Evolutionary conservation across 1,284 basidiomycete genomes (phyloP), one percentile per base, ranked within the genome.

Genomic region (Cryptococcus deneoformans): DNA sequence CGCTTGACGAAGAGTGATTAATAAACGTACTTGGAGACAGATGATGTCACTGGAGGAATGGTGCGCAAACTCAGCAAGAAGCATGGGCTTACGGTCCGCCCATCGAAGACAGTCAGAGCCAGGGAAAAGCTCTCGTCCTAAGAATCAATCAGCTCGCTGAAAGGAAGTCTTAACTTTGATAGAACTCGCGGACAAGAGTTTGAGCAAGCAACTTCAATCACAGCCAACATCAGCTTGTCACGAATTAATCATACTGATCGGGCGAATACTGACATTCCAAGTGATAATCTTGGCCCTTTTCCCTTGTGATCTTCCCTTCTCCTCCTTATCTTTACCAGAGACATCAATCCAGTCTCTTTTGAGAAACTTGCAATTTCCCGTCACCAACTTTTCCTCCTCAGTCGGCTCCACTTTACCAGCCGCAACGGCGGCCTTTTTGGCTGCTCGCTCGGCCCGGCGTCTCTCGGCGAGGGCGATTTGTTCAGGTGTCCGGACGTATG

Each of bases 71-170:
- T 94, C 92, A 49, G 81, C 80, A 62, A 85, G 82, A 10, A 91
- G 77, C 87, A 93, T 88, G 11, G 84, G 82, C 64, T 86, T 84
- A 60, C 92, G 81, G 70, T 88, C 84, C 24, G 69, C 70, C 52
- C 85, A 87, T 77, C 88, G 89, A 53, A 93, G 79, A 68, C 89
- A 92, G 68, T 89, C 85, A 42, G 72, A 79, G 36, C 85, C 87
- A 3, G 91, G 91, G 68, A 94, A 93, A 45, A 94, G 80, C 53
- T 90, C 86, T 46, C 91, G 83, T 40, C 90, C 90, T 92, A 66
- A 14, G 7, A 3, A 24, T 42, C 39, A 20, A 24, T 6, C 10
- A 5, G 44, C 16, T 24, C 5, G 10, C 12, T 9, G 46, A 39
- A 10, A 29, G 29, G 5, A 29, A 29, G 3, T 7, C 24, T 6